Conservation (phyloP, 768 basidiomycete genomes). For the Brasilioporus rufonigricans region DNA sequence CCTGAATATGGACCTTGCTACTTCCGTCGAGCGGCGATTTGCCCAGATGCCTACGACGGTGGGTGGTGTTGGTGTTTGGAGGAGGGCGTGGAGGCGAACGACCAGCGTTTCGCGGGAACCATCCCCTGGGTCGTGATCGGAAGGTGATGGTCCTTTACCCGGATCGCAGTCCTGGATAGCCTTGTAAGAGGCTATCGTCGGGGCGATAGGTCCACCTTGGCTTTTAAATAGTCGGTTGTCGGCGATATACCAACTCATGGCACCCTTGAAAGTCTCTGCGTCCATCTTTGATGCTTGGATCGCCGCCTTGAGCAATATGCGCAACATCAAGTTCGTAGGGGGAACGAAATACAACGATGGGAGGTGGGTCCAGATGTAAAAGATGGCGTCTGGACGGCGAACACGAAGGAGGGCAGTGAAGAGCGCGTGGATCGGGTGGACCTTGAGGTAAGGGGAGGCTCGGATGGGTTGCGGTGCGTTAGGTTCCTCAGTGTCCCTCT, state of each 20-base stretch:
- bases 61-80: conserved; percentile 24
- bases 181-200: conserved; percentile 1
- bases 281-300: conserved; percentile 51
- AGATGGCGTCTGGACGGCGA: conserved; percentile 60
- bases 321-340: conserved; percentile 56
- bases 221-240: conserved; percentile 20
- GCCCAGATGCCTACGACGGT: conserved; percentile 45
- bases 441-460: conserved; percentile 18
- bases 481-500: conserved; percentile 15
- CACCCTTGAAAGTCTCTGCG: conserved; percentile 47
- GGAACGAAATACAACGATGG: conserved; percentile 52
- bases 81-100: conserved; percentile 9
- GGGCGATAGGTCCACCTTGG: conserved; percentile 13
- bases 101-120: conserved; percentile 5
- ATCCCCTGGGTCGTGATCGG: no score
- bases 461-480: neutral
- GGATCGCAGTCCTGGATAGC: neutral
- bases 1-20: conserved; percentile 51
- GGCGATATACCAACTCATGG: conserved; percentile 36
- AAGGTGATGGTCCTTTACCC: neutral
- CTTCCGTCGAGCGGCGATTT: conserved; percentile 43
- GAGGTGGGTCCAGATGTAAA: conserved; percentile 69
- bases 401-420: conserved; percentile 47
- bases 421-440: conserved; percentile 41
- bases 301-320: conserved; percentile 59